Evolutionary conservation across 2,329 filamentous ascomycete species (phyloP), one percentile per base, ranked within the genome.

Genomic region (Parastagonospora avenae): DNA sequence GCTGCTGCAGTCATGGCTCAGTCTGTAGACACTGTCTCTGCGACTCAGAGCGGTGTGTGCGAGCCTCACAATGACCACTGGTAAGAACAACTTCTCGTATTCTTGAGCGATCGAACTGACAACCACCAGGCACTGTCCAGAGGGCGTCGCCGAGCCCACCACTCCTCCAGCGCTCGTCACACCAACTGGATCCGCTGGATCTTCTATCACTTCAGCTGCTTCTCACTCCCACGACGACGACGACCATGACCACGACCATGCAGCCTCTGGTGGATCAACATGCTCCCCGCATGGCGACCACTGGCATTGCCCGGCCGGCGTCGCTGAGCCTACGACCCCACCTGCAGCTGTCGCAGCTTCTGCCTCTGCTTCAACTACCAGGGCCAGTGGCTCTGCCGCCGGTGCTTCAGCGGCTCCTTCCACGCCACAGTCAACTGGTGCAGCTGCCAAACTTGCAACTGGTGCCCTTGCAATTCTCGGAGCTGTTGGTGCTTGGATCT

Each of bases 241-340:
- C 2, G 50, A 66, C n/a, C 44, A 46, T 27, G 51, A 67, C 12
- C 59, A 67, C 39, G 55, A 60, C 19, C 58, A 66, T 16, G 55
- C 57, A 12, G 62, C 48, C n/a, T 66, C 66, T 1, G 66, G 52
- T 5, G 53, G 52, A 5, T 41, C 50, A 14, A 42, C 29, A 31
- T 42, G 27, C 19, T 30, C 19, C 4, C 38, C 38, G 2, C 38
- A 60, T 37, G 50, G 46, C 29, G 62, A 66, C 46, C 63, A 68
- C 52, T 66, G 62, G 62, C 58, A 66, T 51, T 67, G 64, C 38
- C 64, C 63, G 1, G 53, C 51, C 12, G 63, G 64, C n/a, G 63
- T 66, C n/a, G 31, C 63, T 2, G 57, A 66, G 52, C 64, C 64
- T 8, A 64, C 60, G 1, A 58, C 60, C 8, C 36, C 42, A 2